Evolutionary conservation across 768 basidiomycete genomes (phyloP).

Genomic region (Suillus variegatus): DNA sequence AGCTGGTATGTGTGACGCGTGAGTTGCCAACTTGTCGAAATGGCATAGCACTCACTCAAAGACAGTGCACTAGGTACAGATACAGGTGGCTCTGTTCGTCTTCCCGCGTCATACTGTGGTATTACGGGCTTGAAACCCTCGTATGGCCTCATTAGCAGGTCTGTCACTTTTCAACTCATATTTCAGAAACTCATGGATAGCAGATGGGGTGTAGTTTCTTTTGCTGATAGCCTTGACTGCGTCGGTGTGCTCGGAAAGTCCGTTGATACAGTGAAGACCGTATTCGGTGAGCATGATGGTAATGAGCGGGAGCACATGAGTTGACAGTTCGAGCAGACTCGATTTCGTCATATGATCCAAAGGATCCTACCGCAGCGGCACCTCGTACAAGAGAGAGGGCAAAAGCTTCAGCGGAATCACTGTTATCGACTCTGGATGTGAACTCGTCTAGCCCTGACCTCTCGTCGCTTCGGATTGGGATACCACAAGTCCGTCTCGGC

Average conservation of each 20-base stretch:
- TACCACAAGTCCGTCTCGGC: conserved; percentile 60
- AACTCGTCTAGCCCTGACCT: conserved; percentile 28
- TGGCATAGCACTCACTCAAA: conserved; percentile 8
- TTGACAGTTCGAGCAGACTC: conserved; percentile 26
- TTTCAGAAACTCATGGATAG: conserved; percentile 8
- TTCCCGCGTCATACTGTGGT: conserved; percentile 95
- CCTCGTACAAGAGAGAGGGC: conserved; percentile 38
- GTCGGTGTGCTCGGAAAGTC: conserved; percentile 77
- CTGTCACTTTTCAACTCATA: conserved; percentile 15
- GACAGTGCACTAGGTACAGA: conserved; percentile 88
- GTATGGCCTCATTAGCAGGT: conserved; percentile 90
- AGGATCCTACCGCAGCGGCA: conserved; percentile 75
- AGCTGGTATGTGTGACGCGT: conserved; percentile 83
- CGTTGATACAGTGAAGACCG: conserved; percentile 46
- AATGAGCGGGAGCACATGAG: not conserved
- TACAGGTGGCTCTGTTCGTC: conserved; percentile 90
- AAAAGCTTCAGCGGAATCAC: conserved; percentile 25
- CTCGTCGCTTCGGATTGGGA: conserved; percentile 65
- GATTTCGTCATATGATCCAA: conserved; percentile 51
- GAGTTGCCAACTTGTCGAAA: conserved; percentile 33
- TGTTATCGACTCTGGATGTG: not conserved
- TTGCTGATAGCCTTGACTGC: conserved; percentile 93
- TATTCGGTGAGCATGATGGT: conserved; percentile 60
- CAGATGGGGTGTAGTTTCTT: conserved; percentile 90
- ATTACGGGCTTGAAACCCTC: conserved; percentile 93